Base-by-base conservation (phyloP, 2,329 filamentous ascomycete species). In the Penicillium verrucosum region DNA sequence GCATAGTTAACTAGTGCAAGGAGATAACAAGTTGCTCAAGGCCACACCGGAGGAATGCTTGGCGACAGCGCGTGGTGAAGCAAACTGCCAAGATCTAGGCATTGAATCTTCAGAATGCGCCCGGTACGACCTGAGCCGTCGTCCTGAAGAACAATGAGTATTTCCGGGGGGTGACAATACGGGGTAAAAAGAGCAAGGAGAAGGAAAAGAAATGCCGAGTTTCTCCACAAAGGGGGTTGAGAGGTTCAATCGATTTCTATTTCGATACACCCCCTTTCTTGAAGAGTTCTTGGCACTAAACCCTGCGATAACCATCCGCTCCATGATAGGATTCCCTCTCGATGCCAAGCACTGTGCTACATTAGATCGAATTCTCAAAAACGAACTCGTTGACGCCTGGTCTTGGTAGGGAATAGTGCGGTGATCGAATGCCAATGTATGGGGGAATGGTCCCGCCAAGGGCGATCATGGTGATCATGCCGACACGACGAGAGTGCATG, bases 401-500 rank as follows among this genome's bases (percentile, higher is more conserved):
- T 44, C 23, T 34, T 21, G 12, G 32, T 12, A 21, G 2, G 21
- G 21, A 21, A 21, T 21, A 5, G 30, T 49, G 40, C 32, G 49
- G 21, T 46, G 41, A 53, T 44, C 37, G 43, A 57, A 36, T 27
- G 9, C 25, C 47, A 40, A 29, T 30, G 46, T 36, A 49, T 48
- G 30, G 38, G 41, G 44, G 32, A 34, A 51, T 45, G 40, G 44
- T 5, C 16, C 38, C 38, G 56, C 56, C 56, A 58, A 58, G 56
- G 56, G 51, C 56, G 56, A 58, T 58, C 56, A 54, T 49, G 45
- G 44, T 46, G 56, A 54, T 50, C 56, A 58, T 54, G 27, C 44
- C 46, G 11, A 43, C 36, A 29, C 30, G 1, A 48, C 9, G 14
- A 43, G 38, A 12, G 11, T 44, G 34, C 53, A 36, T 41, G 18